Conservation (phyloP, 805 yeast genomes). For the Jamesozyma hellenica region DNA sequence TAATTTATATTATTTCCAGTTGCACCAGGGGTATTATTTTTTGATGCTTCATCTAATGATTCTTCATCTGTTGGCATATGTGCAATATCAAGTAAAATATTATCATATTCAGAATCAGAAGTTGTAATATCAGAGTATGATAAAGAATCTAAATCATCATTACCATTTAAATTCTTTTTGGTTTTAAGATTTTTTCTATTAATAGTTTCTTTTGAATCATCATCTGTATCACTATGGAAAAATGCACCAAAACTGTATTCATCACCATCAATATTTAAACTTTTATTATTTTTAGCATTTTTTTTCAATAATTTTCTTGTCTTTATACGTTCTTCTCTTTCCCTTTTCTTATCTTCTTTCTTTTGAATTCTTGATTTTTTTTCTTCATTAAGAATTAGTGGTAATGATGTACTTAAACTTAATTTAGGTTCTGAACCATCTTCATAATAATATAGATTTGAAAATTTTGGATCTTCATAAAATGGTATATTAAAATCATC, state of each 20-base stretch:
- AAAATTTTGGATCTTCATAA: conserved; percentile 34
- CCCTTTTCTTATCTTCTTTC: conserved; percentile 23
- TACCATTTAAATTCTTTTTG: not conserved
- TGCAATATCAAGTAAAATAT: conserved; percentile 28
- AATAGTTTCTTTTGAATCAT: not conserved
- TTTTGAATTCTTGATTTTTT: conserved; percentile 18
- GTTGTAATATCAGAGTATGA: conserved; percentile 13
- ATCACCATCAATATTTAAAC: conserved; percentile 32
- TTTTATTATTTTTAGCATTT: conserved; percentile 25
- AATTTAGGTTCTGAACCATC: conserved; percentile 27
- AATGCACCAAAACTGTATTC: conserved; percentile 29
- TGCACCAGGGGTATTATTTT: conserved; percentile 16
- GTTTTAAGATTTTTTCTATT: conserved; percentile 3
- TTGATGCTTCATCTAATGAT: conserved; percentile 19
- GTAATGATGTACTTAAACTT: conserved; percentile 26
- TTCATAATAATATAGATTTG: conserved; percentile 25
- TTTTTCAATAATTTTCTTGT: conserved; percentile 20
- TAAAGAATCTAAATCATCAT: not conserved
- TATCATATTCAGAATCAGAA: conserved; percentile 28
- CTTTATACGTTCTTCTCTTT: conserved; percentile 23
- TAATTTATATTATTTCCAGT: conserved; percentile 29
- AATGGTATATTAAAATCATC: conserved; percentile 32
- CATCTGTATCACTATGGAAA: conserved; percentile 22
- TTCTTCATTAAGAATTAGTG: conserved; percentile 26
- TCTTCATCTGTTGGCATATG: conserved; percentile 30